Evolutionary conservation across 495 filamentous ascomycete genomes (phyloP), one percentile per base, ranked within the genome.

Genomic region (Neurospora pannonica): DNA sequence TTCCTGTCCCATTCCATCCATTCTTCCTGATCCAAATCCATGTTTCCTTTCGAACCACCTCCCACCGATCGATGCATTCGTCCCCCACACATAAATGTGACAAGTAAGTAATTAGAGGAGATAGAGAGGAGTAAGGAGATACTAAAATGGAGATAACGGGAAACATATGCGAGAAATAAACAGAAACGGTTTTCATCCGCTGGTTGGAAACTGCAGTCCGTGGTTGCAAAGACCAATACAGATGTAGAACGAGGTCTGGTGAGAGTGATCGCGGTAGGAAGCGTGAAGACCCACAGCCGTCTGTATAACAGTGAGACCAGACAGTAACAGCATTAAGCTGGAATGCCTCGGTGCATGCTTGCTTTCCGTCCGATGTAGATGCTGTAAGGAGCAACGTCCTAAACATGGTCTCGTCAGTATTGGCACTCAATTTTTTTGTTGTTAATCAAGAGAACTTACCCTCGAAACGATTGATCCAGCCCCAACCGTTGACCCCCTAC

Each of bases 391-490:
- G 80, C 77, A 13, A 83, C 78, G 36, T 82, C 81, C 82, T 83
- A 46, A 21, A 11, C 38, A 10, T 10, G 24, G 19, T 28, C 17
- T 31, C 43, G 31, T 43, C 17, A 38, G 39, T 11, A 38, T 37
- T 9, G 5, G 13, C 11, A 28, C 46, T 24, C 1, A 38, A 2
- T 38, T 38, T 38, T 38, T 38, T 38, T 38, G 10, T 38, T 38
- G 11, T 38, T 38, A 9, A 38, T 13, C 38, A 38, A 38, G 8
- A 38, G 38, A 37, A 37, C 36, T 37, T 38, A 95, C 94, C 87
- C 91, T 95, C 0, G 93, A 95, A 17, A 97, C 94, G 62, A 97
- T 90, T 77, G 92, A 93, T 1, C 93, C 95, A 17, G 95, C 93
- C 13, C 93, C 94, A 72, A 97, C 87, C 0, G 92, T 92, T 21